Evolutionary conservation across 345 rosid genomes (phyloP), one percentile per base, ranked within the genome.

Genomic region (Gossypium sturtianum): DNA sequence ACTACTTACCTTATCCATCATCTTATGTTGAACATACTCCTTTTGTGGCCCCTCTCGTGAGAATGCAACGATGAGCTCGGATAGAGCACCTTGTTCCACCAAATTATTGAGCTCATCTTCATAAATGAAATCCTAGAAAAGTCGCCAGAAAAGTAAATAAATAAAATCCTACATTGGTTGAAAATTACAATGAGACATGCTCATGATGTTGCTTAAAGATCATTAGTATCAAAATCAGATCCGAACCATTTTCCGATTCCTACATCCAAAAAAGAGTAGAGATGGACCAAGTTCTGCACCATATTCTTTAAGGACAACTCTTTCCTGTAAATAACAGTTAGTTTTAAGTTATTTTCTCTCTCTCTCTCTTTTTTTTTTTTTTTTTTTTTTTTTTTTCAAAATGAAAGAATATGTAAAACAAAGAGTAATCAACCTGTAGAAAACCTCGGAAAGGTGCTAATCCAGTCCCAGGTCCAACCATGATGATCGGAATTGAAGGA

Each of bases 1-100:
- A 17, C 63, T 15, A 65, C 74, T 73, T 83, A 91, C 98, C 85
- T 90, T 91, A 75, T 90, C 89, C 75, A 82, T 78, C 81, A 95
- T 90, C 83, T 89, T 91, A 80, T 95, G 97, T 77, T 95, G 99
- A 75, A 93, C 99, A 54, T 95, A 95, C 67, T 95, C 91, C 85
- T 95, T 93, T 70, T 82, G 81, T 27, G 96, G 88, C 56, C 99
- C 99, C 76, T 93, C 97, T 7, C 98, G 92, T 23, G 99, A 93
- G 85, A 95, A 95, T 63, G 98, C 96, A 63, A 93, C 82, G 9
- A 86, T 66, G 77, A 95, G 83, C 81, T 93, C 98, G 63, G 99
- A 91, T 27, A 95, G 80, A 3, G 85, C 92, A 62, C 97, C 98
- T 45, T 78, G 77, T 74, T 86, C 86, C 25, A 83, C 93, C 74